Evolutionary conservation across 495 filamentous ascomycete species (phyloP).

Genomic region (Penicillium robsamsonii): DNA sequence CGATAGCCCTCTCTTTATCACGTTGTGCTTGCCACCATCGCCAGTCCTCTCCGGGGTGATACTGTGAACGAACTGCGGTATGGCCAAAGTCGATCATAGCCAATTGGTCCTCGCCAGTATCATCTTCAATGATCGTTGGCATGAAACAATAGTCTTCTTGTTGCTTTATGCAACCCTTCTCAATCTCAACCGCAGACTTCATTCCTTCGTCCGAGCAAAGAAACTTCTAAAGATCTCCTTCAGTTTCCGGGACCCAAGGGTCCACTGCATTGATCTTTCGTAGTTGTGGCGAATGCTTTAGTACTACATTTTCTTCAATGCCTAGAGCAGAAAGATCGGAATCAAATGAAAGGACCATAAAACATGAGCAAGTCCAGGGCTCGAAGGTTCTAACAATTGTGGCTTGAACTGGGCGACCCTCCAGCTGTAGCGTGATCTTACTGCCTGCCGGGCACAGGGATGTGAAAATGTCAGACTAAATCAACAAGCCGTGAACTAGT

Average conservation of each 20-base stretch:
- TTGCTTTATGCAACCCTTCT: neutral
- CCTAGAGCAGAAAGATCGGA: neutral
- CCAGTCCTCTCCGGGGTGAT: neutral
- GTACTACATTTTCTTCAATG: neutral
- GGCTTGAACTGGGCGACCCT: neutral
- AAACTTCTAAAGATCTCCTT: neutral
- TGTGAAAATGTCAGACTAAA: neutral
- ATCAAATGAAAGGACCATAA: neutral
- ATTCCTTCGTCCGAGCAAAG: neutral
- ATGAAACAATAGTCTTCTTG: neutral
- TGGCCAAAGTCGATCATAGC: slow-evolving; percentile 1
- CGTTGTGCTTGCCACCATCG: neutral
- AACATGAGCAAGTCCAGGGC: neutral
- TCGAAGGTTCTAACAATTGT: neutral
- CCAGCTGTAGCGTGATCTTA: neutral
- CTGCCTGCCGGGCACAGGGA: neutral
- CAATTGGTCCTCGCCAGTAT: neutral
- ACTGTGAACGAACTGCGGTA: neutral
- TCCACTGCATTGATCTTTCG: too few relatives aligned
- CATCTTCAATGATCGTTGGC: neutral
- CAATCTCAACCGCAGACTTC: neutral
- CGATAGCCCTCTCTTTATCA: neutral
- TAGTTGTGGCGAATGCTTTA: neutral
- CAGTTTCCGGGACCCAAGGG: neutral
- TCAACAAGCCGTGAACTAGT: neutral